These are phyloP conservation scores for Fusarium zealandicum DNA, from an alignment of 2,329 filamentous ascomycete species.

Conservation along the genomic window DNA sequence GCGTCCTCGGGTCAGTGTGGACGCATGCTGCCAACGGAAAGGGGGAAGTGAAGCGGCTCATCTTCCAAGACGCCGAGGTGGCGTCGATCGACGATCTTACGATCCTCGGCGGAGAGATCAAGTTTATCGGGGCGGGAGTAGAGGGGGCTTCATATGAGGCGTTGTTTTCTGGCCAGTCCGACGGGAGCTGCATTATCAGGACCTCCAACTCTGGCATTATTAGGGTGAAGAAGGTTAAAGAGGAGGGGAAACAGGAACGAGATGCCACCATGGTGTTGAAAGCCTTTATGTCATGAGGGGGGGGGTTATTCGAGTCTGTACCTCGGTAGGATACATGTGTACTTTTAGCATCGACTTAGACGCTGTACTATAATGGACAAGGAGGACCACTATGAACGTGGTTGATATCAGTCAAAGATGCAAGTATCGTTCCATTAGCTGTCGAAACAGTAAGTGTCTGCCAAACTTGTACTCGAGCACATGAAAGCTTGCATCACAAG, in stretches of 20 bases:
- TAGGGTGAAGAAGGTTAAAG: conserved; percentile 43
- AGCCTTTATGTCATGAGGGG: too few relatives aligned
- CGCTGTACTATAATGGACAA: too few relatives aligned
- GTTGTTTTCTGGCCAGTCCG: conserved; percentile 15
- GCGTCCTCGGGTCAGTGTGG: conserved; percentile 74
- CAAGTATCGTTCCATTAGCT: too few relatives aligned
- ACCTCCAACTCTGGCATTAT: conserved; percentile 34
- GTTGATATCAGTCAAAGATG: too few relatives aligned
- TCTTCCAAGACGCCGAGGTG: conserved; percentile 48
- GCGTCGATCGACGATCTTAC: conserved; percentile 3
- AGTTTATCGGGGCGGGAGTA: conserved; percentile 23
- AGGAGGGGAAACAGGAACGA: conserved; percentile 45
- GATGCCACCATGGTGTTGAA: conserved; percentile 38
- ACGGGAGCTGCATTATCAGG: conserved; percentile 37
- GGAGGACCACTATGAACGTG: too few relatives aligned
- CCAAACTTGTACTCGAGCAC: too few relatives aligned
- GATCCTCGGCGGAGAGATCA: conserved; percentile 1
- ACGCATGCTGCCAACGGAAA: conserved; percentile 47
- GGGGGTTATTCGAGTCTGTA: too few relatives aligned
- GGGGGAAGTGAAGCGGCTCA: conserved; percentile 45
- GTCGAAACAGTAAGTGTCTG: too few relatives aligned
- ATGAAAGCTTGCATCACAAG: too few relatives aligned
- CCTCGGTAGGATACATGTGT: too few relatives aligned
- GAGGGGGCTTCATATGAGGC: too few relatives aligned
- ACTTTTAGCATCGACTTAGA: too few relatives aligned